Conservation (phyloP, 306 rosid species). For the Crotalaria pallida region DNA sequence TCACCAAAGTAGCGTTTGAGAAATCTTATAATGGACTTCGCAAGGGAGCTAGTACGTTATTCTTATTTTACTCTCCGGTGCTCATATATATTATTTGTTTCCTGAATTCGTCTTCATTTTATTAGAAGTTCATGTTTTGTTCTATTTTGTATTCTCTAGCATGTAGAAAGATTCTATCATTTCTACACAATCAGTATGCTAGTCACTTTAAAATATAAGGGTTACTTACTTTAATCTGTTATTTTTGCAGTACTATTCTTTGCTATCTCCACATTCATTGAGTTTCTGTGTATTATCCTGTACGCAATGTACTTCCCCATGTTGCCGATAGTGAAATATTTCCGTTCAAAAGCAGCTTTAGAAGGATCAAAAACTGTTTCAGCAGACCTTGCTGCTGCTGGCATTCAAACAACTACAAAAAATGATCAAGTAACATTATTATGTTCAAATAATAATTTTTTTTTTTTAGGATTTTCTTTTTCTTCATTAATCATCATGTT, state of each 20-base stretch:
- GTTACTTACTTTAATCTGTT: neutral
- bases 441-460: neutral
- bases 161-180: neutral
- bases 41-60: no score
- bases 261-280: slow-evolving; percentile 46
- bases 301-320: slow-evolving; percentile 68
- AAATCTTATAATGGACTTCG: slow-evolving; percentile 60
- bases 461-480: neutral
- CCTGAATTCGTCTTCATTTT: neutral
- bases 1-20: slow-evolving; percentile 66
- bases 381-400: slow-evolving; percentile 82
- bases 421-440: slow-evolving; percentile 33
- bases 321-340: slow-evolving; percentile 68
- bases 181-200: neutral
- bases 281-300: slow-evolving; percentile 54
- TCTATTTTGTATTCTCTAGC: neutral
- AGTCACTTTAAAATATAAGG: neutral
- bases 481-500: no score
- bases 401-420: slow-evolving; percentile 32
- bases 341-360: slow-evolving; percentile 66
- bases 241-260: slow-evolving; percentile 61
- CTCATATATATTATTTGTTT: neutral
- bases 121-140: neutral
- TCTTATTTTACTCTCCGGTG: neutral
- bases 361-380: slow-evolving; percentile 85